Conservation (phyloP, 345 rosid species). For the Geranium brycei region DNA sequence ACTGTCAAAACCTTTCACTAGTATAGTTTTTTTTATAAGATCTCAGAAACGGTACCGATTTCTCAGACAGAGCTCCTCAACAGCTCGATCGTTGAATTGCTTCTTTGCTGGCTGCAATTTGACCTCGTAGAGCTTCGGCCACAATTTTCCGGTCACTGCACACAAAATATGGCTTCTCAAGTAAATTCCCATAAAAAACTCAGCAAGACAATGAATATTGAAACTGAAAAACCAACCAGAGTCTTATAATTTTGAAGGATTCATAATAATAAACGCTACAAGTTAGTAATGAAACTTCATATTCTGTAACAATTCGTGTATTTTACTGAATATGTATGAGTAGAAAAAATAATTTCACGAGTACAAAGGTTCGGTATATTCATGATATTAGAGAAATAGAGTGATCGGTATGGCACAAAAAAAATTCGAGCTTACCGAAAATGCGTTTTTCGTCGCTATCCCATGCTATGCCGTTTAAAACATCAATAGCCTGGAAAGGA, state of each 20-base stretch:
- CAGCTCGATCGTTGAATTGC: slow-evolving; percentile 8
- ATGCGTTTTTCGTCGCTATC: slow-evolving; percentile 49
- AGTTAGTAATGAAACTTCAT: neutral
- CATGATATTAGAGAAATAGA: neutral
- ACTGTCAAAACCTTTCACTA: neutral
- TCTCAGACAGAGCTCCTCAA: slow-evolving; percentile 38
- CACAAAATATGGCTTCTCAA: neutral
- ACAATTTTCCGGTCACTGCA: slow-evolving; percentile 77
- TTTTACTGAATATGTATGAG: no score
- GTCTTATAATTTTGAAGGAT: no score
- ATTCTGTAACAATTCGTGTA: neutral
- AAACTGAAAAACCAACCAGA: neutral
- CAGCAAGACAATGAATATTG: neutral
- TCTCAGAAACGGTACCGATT: slow-evolving; percentile 6
- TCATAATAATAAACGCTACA: no score
- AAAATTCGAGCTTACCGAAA: slow-evolving; percentile 37
- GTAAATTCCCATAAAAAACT: neutral
- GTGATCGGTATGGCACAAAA: neutral
- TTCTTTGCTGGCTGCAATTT: slow-evolving; percentile 31
- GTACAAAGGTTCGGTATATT: neutral
- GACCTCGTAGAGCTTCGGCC: slow-evolving; percentile 86
- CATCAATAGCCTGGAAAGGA: slow-evolving; percentile 52
- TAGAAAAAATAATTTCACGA: neutral
- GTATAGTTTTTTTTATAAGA: neutral
- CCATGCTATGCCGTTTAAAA: slow-evolving; percentile 95